phyloP scores from a whole-genome alignment of 257 asterid genomes.

The Verbascum thapsus region DNA sequence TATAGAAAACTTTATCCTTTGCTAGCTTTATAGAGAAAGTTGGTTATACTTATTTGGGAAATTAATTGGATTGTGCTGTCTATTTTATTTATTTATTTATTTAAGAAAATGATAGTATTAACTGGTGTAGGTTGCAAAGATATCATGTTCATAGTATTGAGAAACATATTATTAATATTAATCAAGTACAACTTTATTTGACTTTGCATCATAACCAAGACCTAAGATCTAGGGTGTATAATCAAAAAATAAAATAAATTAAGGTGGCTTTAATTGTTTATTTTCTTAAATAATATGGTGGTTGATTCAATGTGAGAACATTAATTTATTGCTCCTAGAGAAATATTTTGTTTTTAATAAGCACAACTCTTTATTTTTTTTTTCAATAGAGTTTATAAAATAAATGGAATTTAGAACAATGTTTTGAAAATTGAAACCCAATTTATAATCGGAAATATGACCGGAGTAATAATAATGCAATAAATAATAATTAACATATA shows the following conservation, averaged over 20 bases:
- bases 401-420: too few relatives aligned
- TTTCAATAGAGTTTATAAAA: too few relatives aligned
- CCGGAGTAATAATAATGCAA: too few relatives aligned
- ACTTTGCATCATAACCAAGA: slow-evolving; percentile 9
- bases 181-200: neutral
- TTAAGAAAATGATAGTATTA: neutral
- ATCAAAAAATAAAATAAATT: neutral
- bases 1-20: neutral
- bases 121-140: too few relatives aligned
- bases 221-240: neutral
- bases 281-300: neutral
- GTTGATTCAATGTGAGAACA: neutral
- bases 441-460: too few relatives aligned
- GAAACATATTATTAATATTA: neutral
- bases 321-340: neutral
- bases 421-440: too few relatives aligned
- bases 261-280: neutral
- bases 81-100: too few relatives aligned
- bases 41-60: slow-evolving; percentile 8
- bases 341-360: too few relatives aligned
- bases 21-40: neutral
- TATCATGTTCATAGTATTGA: too few relatives aligned
- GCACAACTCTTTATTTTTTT: too few relatives aligned
- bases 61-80: slow-evolving; percentile 21
- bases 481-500: too few relatives aligned